Conservation (phyloP, 768 basidiomycete genomes). For the Cystoderma amianthinum region DNA sequence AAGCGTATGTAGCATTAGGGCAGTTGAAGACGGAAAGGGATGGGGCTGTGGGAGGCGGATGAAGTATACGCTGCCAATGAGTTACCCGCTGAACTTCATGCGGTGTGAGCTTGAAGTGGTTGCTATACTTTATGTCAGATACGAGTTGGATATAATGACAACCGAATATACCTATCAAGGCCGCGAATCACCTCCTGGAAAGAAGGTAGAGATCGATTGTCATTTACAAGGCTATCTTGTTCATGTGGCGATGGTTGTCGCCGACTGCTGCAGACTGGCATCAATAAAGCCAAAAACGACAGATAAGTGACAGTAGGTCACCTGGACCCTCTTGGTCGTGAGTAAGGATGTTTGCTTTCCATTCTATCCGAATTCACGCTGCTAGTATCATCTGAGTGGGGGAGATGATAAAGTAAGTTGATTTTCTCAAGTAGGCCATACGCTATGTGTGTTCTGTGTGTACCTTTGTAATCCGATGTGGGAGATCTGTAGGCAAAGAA, state of each 20-base stretch:
- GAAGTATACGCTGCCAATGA: slow-evolving; percentile 1
- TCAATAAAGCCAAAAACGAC: neutral
- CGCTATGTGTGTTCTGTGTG: neutral
- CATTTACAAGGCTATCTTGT: neutral
- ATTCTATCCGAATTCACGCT: neutral
- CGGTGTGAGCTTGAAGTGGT: neutral
- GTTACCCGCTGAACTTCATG: neutral
- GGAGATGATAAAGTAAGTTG: neutral
- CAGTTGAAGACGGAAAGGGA: slow-evolving; percentile 34
- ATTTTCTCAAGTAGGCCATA: neutral
- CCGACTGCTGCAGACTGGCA: neutral
- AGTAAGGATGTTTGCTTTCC: neutral
- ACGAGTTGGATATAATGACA: too few relatives aligned
- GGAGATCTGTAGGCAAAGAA: neutral
- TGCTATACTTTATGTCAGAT: neutral
- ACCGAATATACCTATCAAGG: slow-evolving; percentile 2
- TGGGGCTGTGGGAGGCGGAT: slow-evolving; percentile 6
- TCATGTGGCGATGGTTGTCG: neutral
- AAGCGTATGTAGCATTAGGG: slow-evolving; percentile 37
- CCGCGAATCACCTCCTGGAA: slow-evolving; percentile 1
- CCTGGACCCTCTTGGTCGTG: neutral
- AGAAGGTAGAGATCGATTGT: slow-evolving; percentile 1
- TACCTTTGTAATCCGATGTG: neutral
- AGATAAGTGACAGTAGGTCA: neutral
- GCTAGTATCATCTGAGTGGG: neutral